phyloP scores from a whole-genome alignment of 2,329 filamentous ascomycete species.

The Fusarium sp. region DNA sequence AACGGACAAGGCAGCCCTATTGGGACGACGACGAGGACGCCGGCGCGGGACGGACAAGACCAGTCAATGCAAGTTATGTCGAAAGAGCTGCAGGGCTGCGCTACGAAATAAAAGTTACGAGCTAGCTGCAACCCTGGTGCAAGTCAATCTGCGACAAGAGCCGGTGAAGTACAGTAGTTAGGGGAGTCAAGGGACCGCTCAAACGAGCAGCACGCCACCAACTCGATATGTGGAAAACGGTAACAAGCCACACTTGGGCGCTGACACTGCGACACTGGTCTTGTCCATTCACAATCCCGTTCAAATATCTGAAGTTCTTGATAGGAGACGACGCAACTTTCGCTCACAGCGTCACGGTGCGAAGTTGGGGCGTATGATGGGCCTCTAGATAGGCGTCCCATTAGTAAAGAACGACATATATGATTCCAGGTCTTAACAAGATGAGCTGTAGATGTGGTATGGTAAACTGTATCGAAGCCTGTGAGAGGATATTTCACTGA shows the following conservation, averaged over 20 bases:
- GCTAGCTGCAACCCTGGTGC: conserved; percentile 26
- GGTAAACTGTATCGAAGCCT: conserved; percentile 13
- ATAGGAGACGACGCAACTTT: conserved; percentile 27
- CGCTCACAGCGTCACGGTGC: conserved; percentile 28
- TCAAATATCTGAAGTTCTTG: conserved; percentile 22
- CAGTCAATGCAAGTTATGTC: conserved; percentile 31
- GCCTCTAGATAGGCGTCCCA: conserved; percentile 13
- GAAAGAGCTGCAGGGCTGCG: conserved; percentile 37
- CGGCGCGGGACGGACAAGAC: conserved; percentile 26
- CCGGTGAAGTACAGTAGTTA: conserved; percentile 11
- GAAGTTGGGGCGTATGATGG: conserved; percentile 12
- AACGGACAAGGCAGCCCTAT: conserved; percentile 41
- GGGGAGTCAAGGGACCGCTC: conserved; percentile 21
- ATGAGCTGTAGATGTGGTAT: background rate
- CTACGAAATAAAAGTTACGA: conserved; percentile 31
- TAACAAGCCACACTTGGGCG: conserved; percentile 35
- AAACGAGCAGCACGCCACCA: conserved; percentile 34
- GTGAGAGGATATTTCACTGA: conserved; percentile 13
- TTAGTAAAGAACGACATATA: conserved; percentile 16
- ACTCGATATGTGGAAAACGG: conserved; percentile 25
- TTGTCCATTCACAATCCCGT: conserved; percentile 3
- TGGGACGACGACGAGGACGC: conserved; percentile 33
- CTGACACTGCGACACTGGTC: conserved; percentile 21
- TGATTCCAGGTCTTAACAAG: conserved; percentile 1
- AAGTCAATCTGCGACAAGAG: conserved; percentile 35